Evolutionary conservation across 148 eudicot species (phyloP), one percentile per base, ranked within the genome.

Genomic region (Vaccinium myrtillus): DNA sequence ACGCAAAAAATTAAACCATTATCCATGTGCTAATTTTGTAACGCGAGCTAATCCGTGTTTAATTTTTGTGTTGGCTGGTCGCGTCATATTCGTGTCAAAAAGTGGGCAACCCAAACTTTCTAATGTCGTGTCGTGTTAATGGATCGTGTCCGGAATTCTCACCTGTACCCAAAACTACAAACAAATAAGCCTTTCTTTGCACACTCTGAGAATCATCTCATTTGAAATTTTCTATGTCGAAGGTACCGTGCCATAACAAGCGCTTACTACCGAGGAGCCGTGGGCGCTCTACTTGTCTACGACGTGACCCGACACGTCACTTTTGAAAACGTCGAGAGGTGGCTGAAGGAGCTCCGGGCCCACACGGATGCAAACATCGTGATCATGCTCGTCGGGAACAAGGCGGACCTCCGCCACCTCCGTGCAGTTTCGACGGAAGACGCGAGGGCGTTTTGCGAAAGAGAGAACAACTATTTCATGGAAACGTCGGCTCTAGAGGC

Each of bases 181-280:
- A 43, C 46, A 43, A 43, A 43, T 43, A 43, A 43, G 46, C 46
- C 46, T 43, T 43, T 43, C 46, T 43, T 4, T 43, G 46, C 5
- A 43, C 46, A 43, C 46, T 43, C 46, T 43, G 7, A 43, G 6
- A 43, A 43, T 43, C 46, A 43, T 43, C 46, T 43, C 0, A 43
- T 63, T 49, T 63, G 73, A 81, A 36, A 43, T 6, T 21, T 59
- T 81, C 30, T 59, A 69, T 9, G 74, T 36, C 2, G 12, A 54
- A 85, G 87, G 87, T 85, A 85, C 43, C 87, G 87, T 7, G 87
- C 87, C 11, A 95, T 95, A 87, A 95, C 98, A 23, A 95, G 98
- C 49, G 98, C 98, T 25, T 95, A 95, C 84, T 95, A 95, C 78
- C 82, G 98, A 86, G 98, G 98, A 87, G 97, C 98, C 0, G 97